Percentiles rank a stretch among this genome's conserved stretches.
Conservation (phyloP, 768 basidiomycete species). For the Tricholoma matsutake region DNA sequence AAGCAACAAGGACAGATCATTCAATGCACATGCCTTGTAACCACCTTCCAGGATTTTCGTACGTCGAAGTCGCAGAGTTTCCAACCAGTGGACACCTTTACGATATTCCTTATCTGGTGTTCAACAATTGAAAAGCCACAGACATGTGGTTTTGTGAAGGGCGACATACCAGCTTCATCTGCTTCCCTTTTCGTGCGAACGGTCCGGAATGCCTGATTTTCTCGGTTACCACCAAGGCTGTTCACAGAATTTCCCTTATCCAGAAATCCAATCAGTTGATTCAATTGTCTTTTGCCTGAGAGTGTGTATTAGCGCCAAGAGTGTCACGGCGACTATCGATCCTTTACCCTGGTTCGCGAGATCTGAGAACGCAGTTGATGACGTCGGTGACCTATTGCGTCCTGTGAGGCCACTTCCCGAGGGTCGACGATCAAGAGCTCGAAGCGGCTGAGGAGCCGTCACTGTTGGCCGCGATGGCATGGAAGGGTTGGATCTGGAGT, state of each 20-base stretch:
- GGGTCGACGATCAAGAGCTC: slow-evolving; percentile 72
- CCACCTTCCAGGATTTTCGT: slow-evolving; percentile 82
- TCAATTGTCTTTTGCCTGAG: slow-evolving; percentile 80
- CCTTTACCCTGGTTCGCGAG: slow-evolving; percentile 75
- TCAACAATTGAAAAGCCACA: slow-evolving; percentile 4
- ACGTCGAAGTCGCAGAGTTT: slow-evolving; percentile 79
- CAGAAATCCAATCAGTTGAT: slow-evolving; percentile 81
- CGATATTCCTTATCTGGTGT: slow-evolving; percentile 82
- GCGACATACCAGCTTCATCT: slow-evolving; percentile 76
- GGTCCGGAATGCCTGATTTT: slow-evolving; percentile 66
- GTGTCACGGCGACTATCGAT: neutral
- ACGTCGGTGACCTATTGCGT: slow-evolving; percentile 76
- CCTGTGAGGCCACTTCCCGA: slow-evolving; percentile 52
- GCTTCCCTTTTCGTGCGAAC: slow-evolving; percentile 86
- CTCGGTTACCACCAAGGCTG: slow-evolving; percentile 55
- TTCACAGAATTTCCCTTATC: slow-evolving; percentile 71
- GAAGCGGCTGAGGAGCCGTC: slow-evolving; percentile 69
- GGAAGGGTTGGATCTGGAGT: slow-evolving; percentile 44
- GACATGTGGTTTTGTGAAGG: neutral
- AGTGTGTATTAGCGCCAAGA: slow-evolving; percentile 7
- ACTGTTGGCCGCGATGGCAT: slow-evolving; percentile 51
- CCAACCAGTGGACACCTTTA: slow-evolving; percentile 88
- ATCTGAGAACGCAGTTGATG: slow-evolving; percentile 75
- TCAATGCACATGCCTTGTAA: slow-evolving; percentile 55
- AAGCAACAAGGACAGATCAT: neutral